phyloP scores from a whole-genome alignment of 2,329 filamentous ascomycete genomes.

The Aspergillus sp. region DNA sequence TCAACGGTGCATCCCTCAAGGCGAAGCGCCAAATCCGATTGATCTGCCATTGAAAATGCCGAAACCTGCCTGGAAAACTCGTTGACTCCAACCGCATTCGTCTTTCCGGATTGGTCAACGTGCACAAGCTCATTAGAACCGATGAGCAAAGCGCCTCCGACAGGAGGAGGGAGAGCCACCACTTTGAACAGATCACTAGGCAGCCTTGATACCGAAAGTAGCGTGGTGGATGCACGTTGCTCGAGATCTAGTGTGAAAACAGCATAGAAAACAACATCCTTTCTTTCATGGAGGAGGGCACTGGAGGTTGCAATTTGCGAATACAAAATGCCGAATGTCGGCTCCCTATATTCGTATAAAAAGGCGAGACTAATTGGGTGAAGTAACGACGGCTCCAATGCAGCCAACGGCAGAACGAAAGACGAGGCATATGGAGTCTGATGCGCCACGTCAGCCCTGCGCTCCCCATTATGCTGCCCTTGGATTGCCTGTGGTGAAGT shows the following conservation, averaged over 20 bases:
- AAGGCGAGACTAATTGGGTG: slow-evolving; percentile 89
- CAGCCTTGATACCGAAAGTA: slow-evolving; percentile 74
- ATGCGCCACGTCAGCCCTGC: slow-evolving; percentile 25
- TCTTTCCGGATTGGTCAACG: slow-evolving; percentile 88
- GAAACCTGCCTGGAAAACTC: slow-evolving; percentile 76
- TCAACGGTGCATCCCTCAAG: slow-evolving; percentile 76
- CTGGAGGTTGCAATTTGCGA: slow-evolving; percentile 64
- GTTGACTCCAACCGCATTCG: slow-evolving; percentile 87
- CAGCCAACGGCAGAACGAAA: slow-evolving; percentile 83
- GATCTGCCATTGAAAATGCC: slow-evolving; percentile 75
- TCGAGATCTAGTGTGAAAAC: slow-evolving; percentile 93
- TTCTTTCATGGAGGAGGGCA: slow-evolving; percentile 63
- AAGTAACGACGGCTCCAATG: slow-evolving; percentile 76
- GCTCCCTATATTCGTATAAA: slow-evolving; percentile 92
- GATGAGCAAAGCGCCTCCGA: slow-evolving; percentile 79
- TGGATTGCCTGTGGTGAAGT: no score
- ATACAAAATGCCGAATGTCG: slow-evolving; percentile 89
- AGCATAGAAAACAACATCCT: slow-evolving; percentile 79
- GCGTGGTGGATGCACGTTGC: slow-evolving; percentile 83
- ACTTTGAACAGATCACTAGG: slow-evolving; percentile 82
- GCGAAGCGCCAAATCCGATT: slow-evolving; percentile 67
- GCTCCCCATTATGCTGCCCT: slow-evolving; percentile 23
- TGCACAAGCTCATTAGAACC: slow-evolving; percentile 89
- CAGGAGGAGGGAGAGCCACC: slow-evolving; percentile 70
- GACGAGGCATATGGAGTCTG: slow-evolving; percentile 74